A percentile compares a stretch with the other conserved stretches of the same genome.
Evolutionary conservation across 495 filamentous ascomycete species (phyloP).

Genomic region (Pseudomonodictys pantanalensis): DNA sequence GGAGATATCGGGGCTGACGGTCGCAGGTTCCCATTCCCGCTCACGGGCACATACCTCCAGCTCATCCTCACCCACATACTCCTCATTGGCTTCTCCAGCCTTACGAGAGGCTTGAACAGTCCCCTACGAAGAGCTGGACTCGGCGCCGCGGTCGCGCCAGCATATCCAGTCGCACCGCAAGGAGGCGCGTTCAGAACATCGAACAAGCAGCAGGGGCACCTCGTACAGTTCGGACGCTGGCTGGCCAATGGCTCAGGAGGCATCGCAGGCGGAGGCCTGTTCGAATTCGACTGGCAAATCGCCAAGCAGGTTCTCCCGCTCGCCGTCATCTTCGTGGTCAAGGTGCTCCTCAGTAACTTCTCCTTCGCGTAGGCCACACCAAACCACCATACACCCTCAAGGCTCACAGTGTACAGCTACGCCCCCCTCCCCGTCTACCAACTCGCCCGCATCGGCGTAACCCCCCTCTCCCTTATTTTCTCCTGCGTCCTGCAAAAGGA

Average conservation of each 20-base stretch:
- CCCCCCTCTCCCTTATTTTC: slow-evolving; percentile 47
- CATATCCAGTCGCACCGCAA: slow-evolving; percentile 32
- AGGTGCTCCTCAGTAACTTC: slow-evolving; percentile 51
- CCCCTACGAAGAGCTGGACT: slow-evolving; percentile 43
- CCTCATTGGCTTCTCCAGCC: slow-evolving; percentile 40
- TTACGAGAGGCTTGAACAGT: slow-evolving; percentile 42
- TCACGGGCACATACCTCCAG: slow-evolving; percentile 50
- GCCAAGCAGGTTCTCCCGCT: slow-evolving; percentile 46
- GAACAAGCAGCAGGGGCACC: slow-evolving; percentile 13
- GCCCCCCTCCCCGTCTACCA: slow-evolving; percentile 50
- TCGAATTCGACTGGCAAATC: slow-evolving; percentile 48
- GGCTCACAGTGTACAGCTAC: slow-evolving; percentile 39
- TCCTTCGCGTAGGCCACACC: slow-evolving; percentile 46
- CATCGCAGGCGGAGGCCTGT: slow-evolving; percentile 52
- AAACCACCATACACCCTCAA: neutral
- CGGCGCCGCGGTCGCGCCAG: slow-evolving; percentile 43
- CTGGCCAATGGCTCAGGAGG: slow-evolving; percentile 44
- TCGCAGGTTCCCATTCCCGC: slow-evolving; percentile 48
- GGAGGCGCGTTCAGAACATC: slow-evolving; percentile 16
- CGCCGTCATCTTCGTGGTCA: slow-evolving; percentile 48
- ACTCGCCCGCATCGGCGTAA: slow-evolving; percentile 47
- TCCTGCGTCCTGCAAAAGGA: slow-evolving; percentile 45
- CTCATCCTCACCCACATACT: slow-evolving; percentile 50
- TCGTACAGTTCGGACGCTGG: slow-evolving; percentile 27
- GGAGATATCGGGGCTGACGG: neutral